phyloP scores from a whole-genome alignment of 305 asterid genomes.

The Fraxinus angustifolia region DNA sequence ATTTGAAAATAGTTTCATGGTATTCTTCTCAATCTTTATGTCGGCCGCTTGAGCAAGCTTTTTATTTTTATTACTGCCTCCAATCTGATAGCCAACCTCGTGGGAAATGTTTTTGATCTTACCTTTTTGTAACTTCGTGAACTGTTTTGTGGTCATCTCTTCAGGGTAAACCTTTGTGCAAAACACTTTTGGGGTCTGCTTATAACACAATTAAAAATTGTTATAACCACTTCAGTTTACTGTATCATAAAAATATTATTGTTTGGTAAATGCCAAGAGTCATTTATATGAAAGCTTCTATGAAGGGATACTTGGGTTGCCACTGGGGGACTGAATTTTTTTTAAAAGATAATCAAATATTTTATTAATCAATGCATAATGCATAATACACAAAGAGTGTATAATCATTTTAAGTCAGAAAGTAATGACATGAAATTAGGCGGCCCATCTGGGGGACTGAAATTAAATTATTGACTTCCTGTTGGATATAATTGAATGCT shows the following conservation, averaged over 20 bases:
- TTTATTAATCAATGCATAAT: too few species aligned
- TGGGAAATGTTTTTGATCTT: constrained; percentile 27
- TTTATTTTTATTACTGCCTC: constrained; percentile 25
- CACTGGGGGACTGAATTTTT: background rate
- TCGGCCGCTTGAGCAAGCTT: constrained; percentile 24
- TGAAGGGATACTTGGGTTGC: constrained; percentile 12
- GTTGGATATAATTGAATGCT: background rate
- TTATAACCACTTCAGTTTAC: constrained; percentile 5
- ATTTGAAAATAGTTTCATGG: constrained; percentile 25
- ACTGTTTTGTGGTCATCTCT: constrained; percentile 32
- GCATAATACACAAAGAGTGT: too few species aligned
- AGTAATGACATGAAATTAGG: too few species aligned
- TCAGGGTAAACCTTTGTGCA: constrained; percentile 47
- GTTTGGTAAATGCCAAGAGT: constrained; percentile 12
- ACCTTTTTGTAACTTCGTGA: constrained; percentile 24
- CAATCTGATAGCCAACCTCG: constrained; percentile 23
- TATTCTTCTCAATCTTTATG: constrained; percentile 22
- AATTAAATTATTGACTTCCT: background rate
- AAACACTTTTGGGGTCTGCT: constrained; percentile 47
- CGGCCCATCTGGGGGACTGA: background rate
- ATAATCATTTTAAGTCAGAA: too few species aligned
- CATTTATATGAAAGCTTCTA: background rate
- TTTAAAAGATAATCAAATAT: too few species aligned
- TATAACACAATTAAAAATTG: constrained; percentile 23
- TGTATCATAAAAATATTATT: background rate